Base-by-base conservation (phyloP, 2,329 filamentous ascomycete species). In the Cercospora zeina region DNA sequence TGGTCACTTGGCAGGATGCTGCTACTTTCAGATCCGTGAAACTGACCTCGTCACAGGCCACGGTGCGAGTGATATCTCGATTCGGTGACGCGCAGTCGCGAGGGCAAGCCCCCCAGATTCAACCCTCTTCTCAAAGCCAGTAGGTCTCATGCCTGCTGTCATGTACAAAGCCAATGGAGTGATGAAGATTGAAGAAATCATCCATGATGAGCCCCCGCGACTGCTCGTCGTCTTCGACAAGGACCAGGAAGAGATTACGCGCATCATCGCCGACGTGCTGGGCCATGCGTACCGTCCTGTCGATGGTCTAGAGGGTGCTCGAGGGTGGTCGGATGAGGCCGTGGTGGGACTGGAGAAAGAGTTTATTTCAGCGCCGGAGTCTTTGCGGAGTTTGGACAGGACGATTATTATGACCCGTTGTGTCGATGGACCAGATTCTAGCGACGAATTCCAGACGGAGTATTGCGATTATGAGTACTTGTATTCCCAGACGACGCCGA, bases 391-490 rank as follows among this genome's bases (percentile, higher is more conserved):
- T 64, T 76, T 80, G 13, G 80, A 86, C 34, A 79, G 90, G 49
- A 83, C 91, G 53, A 79, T 87, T 61, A 88, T 95, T 73, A 89
- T 93, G 73, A 87, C 89, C 24, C 89, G 93, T 74, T 90, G 88
- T 72, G 85, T 91, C 65, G 86, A 87, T 69, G 80, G 86, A 59
- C 86, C 86, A 31, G 89, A 88, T 79, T 54, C 62, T 24, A 63
- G 68, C 14, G 86, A 90, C 66, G 73, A 82, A 37, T 74, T 81
- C 24, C 80, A 90, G 21, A 91, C 87, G 10, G 77, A 83, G 13
- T 74, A 83, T 59, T 93, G 89, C 77, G 89, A 95, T 77, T 95
- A 93, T 77, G 91, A 96, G 74, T 95, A 93, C 69, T 81, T 96
- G 19, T 96, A 95, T 77, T 90, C 89, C 3, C 84, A 87, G 65